Percentiles rank a stretch among this genome's conserved stretches.
Conservation (phyloP, 108 stramenopile species). For the Skeletonema tropicum region DNA sequence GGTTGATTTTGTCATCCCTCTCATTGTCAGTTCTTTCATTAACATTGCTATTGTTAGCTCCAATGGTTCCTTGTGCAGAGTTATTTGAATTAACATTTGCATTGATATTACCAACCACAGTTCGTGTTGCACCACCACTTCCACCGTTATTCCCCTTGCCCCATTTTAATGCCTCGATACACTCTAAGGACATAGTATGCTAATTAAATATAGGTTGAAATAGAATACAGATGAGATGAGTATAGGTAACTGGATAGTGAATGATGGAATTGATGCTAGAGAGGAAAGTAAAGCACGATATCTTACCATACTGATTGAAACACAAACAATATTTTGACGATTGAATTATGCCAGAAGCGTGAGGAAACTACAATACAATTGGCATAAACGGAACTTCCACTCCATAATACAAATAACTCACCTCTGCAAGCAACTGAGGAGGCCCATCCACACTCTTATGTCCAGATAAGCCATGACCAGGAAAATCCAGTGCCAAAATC, state of each 20-base stretch:
- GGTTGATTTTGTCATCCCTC: slow-evolving; percentile 34
- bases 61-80: neutral
- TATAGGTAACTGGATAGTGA: neutral
- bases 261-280: neutral
- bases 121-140: neutral
- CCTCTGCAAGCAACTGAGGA: slow-evolving; percentile 57
- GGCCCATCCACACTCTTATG: slow-evolving; percentile 60
- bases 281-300: too few relatives aligned
- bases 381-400: too few relatives aligned
- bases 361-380: too few relatives aligned
- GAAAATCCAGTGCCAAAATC: slow-evolving; percentile 64
- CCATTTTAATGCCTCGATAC: slow-evolving; percentile 53
- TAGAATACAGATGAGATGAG: too few relatives aligned
- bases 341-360: neutral
- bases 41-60: neutral
- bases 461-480: slow-evolving; percentile 59
- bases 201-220: too few relatives aligned
- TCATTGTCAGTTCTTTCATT: neutral
- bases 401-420: neutral
- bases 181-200: slow-evolving; percentile 62
- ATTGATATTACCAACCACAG: slow-evolving; percentile 7
- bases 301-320: too few relatives aligned
- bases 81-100: slow-evolving; percentile 1
- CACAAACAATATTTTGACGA: too few relatives aligned
- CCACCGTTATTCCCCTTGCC: neutral